Conservation (phyloP, 495 filamentous ascomycete species). For the Aspergillus hancockii region DNA sequence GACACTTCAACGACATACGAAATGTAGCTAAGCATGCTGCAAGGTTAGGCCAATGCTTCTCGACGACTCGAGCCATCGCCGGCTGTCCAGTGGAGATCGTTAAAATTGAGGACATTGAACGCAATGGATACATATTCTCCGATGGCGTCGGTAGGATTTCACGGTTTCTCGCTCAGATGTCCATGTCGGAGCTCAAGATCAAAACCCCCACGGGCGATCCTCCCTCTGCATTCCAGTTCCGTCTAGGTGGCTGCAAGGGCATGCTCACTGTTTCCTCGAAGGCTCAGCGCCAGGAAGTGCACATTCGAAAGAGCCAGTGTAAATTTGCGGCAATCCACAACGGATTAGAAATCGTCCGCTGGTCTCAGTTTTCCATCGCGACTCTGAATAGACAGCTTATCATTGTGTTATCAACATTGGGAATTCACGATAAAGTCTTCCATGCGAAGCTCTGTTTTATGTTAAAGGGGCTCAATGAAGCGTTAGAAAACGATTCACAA, state of each 20-base stretch:
- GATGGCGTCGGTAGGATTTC: slow-evolving; percentile 97
- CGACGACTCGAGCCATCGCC: slow-evolving; percentile 76
- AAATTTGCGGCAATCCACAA: slow-evolving; percentile 78
- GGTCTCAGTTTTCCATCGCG: slow-evolving; percentile 71
- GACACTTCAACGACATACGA: slow-evolving; percentile 73
- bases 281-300: slow-evolving; percentile 59
- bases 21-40: slow-evolving; percentile 84
- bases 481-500: slow-evolving; percentile 61
- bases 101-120: slow-evolving; percentile 62
- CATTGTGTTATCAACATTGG: slow-evolving; percentile 74
- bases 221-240: slow-evolving; percentile 89
- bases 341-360: slow-evolving; percentile 80
- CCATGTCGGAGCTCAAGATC: slow-evolving; percentile 63
- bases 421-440: slow-evolving; percentile 70
- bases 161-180: slow-evolving; percentile 66
- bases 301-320: slow-evolving; percentile 78
- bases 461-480: slow-evolving; percentile 62
- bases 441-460: slow-evolving; percentile 62
- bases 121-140: slow-evolving; percentile 71
- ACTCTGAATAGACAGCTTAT: slow-evolving; percentile 90
- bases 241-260: slow-evolving; percentile 89
- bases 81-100: slow-evolving; percentile 39
- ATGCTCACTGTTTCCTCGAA: slow-evolving; percentile 73
- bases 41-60: slow-evolving; percentile 91
- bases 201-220: slow-evolving; percentile 41